Base-by-base conservation (phyloP, 108 stramenopile species). In the Skeletonema marinoi region DNA sequence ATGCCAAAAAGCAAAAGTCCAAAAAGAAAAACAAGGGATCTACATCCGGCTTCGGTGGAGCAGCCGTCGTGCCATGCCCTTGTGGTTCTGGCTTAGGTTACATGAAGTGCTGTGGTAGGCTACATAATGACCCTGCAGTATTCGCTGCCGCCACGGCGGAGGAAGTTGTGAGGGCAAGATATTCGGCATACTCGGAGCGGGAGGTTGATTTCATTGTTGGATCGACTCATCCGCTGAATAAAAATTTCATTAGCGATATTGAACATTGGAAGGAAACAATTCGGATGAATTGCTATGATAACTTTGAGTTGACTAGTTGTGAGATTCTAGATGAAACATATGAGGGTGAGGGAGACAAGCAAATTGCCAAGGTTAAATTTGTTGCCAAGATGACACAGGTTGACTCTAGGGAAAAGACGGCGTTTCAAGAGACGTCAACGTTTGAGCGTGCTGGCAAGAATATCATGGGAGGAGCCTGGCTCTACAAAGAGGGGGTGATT, bases 131-230 rank as follows among this genome's bases (percentile, higher is more conserved):
- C 62, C 65, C 77, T 17, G 75, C 79, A 1, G 84, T 78, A 2
- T 88, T 60, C 69, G 77, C 80, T 32, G 46, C 60, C 25, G 90
- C 88, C 17, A 72, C 90, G 35, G 73, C 88, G 0, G 86, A 84
- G 56, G 80, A 92, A 30, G 75, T 92, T 50, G 90, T 92, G 3
- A 70, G 87, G 41, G 90, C 90, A 31, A 65, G 90, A 30, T 92
- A 92, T 75, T 88, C 88, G 17, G 90, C 90, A 3, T 92, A 92
- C 72, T 87, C 90, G 56, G 86, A 87, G 58, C 80, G 88, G 1
- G 80, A 82, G 41, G 78, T 89, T 25, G 90, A 92, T 59, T 92
- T 92, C 59, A 82, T 92, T 17, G 78, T 83, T 25, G 78, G 74
- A 3, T 83, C 82, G 12, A 78, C 76, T 6, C 82, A 83, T 63